Evolutionary conservation across 768 basidiomycete species (phyloP), one percentile per base, ranked within the genome.

Genomic region (Rhizopogon rudus): DNA sequence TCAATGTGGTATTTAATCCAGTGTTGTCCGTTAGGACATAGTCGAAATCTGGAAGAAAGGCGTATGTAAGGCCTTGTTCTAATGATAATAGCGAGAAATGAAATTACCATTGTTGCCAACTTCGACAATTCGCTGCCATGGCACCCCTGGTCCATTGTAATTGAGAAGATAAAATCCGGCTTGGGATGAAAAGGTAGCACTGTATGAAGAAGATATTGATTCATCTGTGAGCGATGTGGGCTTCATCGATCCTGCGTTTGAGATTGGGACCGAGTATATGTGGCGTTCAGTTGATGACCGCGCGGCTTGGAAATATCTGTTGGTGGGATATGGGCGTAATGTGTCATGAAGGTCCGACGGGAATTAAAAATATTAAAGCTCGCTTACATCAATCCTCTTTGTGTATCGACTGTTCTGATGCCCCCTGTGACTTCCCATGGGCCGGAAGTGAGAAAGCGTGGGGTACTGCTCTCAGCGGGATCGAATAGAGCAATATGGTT

Each of bases 401-500:
- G 71, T 9, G 74, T 60, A 66, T 98, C 89, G 29, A 98, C 81
- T 5, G 81, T 88, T 54, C 79, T 73, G 59, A 97, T 86, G 7
- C 80, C 79, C 10, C 78, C 80, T 3, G 85, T 85, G 5, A 98
- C 92, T 70, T 99, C 96, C 94, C 94, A 97, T 16, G 82, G 67
- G 1, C 96, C 96, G 2, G 78, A 77, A 1, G 96, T 98, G 40
- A 99, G 75, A 75, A 92, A 99, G 35, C 73, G 79, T 2, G 95
- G 93, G 1, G 77, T 81, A 29, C 75, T 71, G 16, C 87, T 78
- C 57, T 78, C 80, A 3, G 88, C 83, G 6, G 93, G 87, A 60
- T 81, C 86, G 76, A 95, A 99, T 33, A 94, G 79, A 0, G 96
- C 97, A 63, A 99, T 85, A 66, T 98, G 96, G 61, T 91, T 87